Percentiles rank a stretch among this genome's conserved stretches.
phyloP scores from a whole-genome alignment of 164 flowering plant species.

The Paratinospora sagittata region DNA sequence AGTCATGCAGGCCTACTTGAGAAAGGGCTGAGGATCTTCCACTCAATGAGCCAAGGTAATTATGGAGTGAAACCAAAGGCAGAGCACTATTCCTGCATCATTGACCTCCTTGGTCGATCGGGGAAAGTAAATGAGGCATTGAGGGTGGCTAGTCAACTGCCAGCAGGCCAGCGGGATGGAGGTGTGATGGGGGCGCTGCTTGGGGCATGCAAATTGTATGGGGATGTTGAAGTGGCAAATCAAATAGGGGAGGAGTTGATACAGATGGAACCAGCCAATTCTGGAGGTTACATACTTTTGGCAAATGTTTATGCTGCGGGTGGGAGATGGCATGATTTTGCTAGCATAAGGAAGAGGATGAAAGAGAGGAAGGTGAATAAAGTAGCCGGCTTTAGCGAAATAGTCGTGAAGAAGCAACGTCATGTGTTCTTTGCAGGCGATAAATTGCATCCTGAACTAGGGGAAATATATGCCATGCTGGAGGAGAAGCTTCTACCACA shows the following conservation, averaged over 20 bases:
- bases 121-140: constrained; percentile 43
- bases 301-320: constrained; percentile 42
- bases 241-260: constrained; percentile 34
- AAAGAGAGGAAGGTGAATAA: constrained; percentile 47
- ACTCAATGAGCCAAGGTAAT: constrained; percentile 33
- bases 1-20: constrained; percentile 48
- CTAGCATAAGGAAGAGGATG: constrained; percentile 46
- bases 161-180: constrained; percentile 31
- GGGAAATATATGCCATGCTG: constrained; percentile 29
- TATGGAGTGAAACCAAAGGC: constrained; percentile 42
- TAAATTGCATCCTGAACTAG: constrained; percentile 33
- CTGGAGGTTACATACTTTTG: constrained; percentile 43
- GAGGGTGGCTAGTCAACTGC: constrained; percentile 33
- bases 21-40: constrained; percentile 41
- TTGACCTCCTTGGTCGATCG: constrained; percentile 51
- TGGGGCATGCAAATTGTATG: constrained; percentile 46
- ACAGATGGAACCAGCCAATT: constrained; percentile 38
- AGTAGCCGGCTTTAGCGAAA: constrained; percentile 48
- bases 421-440: constrained; percentile 47
- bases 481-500: constrained; percentile 32
- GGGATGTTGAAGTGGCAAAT: constrained; percentile 32
- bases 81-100: constrained; percentile 53
- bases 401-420: constrained; percentile 37
- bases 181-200: constrained; percentile 48
- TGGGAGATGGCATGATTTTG: constrained; percentile 51